Evolutionary conservation across 78 protist species (phyloP).

Genomic region (Dictyostelium capitatum): DNA sequence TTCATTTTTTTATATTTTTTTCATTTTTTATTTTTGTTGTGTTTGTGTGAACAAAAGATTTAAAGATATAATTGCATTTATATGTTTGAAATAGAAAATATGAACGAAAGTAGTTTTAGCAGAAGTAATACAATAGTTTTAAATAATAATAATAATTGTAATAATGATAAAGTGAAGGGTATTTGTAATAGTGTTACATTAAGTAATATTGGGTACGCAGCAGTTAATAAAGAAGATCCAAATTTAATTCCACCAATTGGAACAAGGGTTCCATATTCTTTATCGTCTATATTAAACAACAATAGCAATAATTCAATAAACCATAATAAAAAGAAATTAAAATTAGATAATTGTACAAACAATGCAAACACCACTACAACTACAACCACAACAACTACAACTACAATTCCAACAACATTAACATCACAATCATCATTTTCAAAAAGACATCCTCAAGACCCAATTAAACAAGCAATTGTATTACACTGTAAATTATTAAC

Average conservation of each 20-base stretch:
- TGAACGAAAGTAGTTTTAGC: too few relatives aligned
- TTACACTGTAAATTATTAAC: constrained; percentile 3
- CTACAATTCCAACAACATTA: background rate
- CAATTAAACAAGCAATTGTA: background rate
- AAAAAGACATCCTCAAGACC: background rate
- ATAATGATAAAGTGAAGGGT: too few relatives aligned
- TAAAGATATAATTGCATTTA: too few relatives aligned
- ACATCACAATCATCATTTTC: background rate
- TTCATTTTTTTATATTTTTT: too few relatives aligned
- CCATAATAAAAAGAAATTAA: background rate
- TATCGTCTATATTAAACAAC: background rate
- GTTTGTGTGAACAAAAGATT: too few relatives aligned
- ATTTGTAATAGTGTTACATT: too few relatives aligned
- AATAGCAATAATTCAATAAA: background rate
- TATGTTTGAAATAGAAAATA: too few relatives aligned
- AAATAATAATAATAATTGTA: too few relatives aligned
- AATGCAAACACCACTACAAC: background rate
- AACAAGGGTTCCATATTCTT: background rate
- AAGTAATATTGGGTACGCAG: too few relatives aligned
- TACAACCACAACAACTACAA: background rate
- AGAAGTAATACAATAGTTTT: too few relatives aligned
- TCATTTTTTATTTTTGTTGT: too few relatives aligned
- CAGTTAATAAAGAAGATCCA: too few relatives aligned
- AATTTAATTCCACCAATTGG: background rate
- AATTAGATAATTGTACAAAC: background rate